phyloP scores from a whole-genome alignment of 257 asterid species.

The Fraxinus pennsylvanica region DNA sequence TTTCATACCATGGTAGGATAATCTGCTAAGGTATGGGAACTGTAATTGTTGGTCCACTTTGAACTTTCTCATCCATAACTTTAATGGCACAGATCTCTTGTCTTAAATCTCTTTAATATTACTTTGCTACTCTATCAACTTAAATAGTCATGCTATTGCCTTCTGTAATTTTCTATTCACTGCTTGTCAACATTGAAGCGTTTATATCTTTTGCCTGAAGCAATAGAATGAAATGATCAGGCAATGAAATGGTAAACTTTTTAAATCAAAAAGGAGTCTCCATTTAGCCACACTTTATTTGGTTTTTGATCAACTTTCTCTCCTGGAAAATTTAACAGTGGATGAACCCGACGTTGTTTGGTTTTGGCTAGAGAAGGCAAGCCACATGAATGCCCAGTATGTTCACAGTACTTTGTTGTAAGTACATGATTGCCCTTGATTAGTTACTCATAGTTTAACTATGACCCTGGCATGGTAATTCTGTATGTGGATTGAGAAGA shows the following conservation, averaged over 20 bases:
- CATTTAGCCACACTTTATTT: background rate
- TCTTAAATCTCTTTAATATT: conserved; percentile 1
- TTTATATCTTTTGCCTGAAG: no score
- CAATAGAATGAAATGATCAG: no score
- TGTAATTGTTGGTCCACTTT: conserved; percentile 8
- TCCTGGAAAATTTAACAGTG: no score
- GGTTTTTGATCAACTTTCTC: background rate
- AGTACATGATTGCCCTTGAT: conserved; percentile 33
- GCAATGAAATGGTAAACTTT: background rate
- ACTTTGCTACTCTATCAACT: background rate
- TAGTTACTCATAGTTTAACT: conserved; percentile 13
- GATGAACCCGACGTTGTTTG: conserved; percentile 98
- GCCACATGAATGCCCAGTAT: conserved; percentile 95
- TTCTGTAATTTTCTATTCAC: no score
- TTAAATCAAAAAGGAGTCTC: background rate
- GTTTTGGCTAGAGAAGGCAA: conserved; percentile 98
- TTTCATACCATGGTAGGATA: no score
- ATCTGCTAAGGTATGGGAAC: conserved; percentile 65
- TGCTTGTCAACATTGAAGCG: no score
- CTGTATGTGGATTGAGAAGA: conserved; percentile 26
- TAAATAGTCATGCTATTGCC: no score
- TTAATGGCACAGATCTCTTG: background rate
- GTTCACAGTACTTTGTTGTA: conserved; percentile 88
- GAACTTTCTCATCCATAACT: background rate
- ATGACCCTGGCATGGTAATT: background rate